These are phyloP conservation scores for Boletus rubescentipes DNA, from an alignment of 768 basidiomycete species.

Conservation along the genomic window DNA sequence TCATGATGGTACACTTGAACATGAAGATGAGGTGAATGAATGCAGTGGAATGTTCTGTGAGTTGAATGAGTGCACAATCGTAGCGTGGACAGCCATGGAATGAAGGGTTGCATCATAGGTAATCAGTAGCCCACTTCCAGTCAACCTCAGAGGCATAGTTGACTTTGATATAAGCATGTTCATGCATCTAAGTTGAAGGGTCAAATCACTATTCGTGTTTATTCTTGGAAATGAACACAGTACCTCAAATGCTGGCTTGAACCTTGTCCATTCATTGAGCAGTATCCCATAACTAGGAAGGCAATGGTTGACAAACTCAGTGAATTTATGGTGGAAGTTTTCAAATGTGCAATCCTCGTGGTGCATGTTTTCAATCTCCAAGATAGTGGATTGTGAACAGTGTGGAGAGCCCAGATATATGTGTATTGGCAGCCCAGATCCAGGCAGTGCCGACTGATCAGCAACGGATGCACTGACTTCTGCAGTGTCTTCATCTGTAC, in stretches of 20 bases:
- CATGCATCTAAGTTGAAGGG: conserved; percentile 17
- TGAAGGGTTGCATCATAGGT: conserved; percentile 30
- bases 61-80: conserved; percentile 27
- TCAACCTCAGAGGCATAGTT: conserved; percentile 28
- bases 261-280: background rate
- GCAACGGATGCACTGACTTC: background rate
- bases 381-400: background rate
- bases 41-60: background rate
- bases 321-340: background rate
- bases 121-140: conserved; percentile 30
- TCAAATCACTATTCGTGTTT: background rate
- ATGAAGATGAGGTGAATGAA: conserved; percentile 25
- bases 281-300: background rate
- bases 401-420: background rate
- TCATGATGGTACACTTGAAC: conserved; percentile 18
- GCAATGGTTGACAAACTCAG: background rate
- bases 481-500: background rate
- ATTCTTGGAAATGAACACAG: background rate
- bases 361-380: background rate
- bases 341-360: background rate
- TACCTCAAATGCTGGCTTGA: background rate
- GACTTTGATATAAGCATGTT: conserved; percentile 26
- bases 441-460: background rate
- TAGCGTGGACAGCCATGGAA: conserved; percentile 29
- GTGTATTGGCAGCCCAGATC: background rate